Conservation (phyloP, 208 protist species). For the Crithidia bombi region DNA sequence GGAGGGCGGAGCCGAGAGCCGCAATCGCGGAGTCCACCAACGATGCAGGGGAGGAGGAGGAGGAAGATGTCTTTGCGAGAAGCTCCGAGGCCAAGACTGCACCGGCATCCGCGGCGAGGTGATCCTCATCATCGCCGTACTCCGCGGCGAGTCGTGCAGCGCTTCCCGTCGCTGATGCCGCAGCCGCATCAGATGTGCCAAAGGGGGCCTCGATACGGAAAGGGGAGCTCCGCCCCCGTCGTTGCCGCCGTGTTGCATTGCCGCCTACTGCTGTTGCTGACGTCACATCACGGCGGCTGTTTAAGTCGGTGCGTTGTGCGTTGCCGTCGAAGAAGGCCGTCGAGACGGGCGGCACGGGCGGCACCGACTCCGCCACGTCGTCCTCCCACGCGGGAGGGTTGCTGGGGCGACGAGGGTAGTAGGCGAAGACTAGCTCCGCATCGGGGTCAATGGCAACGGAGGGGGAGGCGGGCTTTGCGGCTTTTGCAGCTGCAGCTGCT, state of each 20-base stretch:
- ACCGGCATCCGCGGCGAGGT: background rate
- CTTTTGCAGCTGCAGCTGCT: background rate
- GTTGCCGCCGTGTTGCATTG: background rate
- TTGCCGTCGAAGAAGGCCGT: background rate
- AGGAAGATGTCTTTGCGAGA: background rate
- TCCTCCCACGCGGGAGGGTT: conserved; percentile 42
- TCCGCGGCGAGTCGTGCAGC: conserved; percentile 16
- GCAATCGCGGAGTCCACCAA: conserved; percentile 31
- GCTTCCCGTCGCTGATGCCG: too few species aligned
- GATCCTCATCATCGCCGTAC: conserved; percentile 25
- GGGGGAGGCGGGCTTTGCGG: background rate
- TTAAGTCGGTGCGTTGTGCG: too few species aligned
- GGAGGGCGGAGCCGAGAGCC: conserved; percentile 21
- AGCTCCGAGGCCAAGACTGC: conserved; percentile 27
- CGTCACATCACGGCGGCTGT: too few species aligned
- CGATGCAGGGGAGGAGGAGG: conserved; percentile 1
- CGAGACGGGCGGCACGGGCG: conserved; percentile 6
- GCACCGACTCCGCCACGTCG: conserved; percentile 40
- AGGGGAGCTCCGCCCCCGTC: background rate
- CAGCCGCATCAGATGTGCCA: background rate
- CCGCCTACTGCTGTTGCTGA: too few species aligned
- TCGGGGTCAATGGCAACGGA: background rate
- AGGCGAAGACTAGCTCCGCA: conserved; percentile 10
- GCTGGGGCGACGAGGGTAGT: conserved; percentile 49
- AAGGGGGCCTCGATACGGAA: conserved; percentile 22